Conservation (phyloP, 2,329 filamentous ascomycete species). For the Alternaria triticina region DNA sequence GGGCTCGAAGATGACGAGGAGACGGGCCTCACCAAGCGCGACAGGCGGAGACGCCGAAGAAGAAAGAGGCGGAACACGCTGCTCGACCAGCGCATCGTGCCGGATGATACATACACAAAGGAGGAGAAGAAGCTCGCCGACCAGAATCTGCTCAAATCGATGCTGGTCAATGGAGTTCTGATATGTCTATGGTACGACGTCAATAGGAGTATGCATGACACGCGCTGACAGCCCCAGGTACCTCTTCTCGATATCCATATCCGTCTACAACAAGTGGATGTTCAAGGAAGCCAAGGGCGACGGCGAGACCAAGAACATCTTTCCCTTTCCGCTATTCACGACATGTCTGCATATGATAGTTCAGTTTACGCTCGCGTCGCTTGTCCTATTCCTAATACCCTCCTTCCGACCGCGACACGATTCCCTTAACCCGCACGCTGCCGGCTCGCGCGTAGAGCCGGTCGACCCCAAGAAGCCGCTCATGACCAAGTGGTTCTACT, state of each 20-base stretch:
- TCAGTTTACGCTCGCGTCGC: conserved; percentile 79
- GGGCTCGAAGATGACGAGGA: conserved; percentile 85
- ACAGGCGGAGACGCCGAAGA: conserved; percentile 71
- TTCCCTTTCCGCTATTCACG: conserved; percentile 93
- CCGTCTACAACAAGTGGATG: conserved; percentile 99
- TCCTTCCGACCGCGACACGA: conserved; percentile 73
- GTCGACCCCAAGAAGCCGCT: conserved; percentile 60
- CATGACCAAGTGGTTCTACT: conserved; percentile 89
- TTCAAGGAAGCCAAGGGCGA: conserved; percentile 67
- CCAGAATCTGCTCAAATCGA: conserved; percentile 70
- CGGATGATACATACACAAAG: conserved; percentile 62
- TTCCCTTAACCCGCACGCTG: conserved; percentile 43
- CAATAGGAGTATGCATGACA: neutral
- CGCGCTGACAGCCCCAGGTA: conserved; percentile 54
- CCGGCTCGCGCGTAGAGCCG: conserved; percentile 37
- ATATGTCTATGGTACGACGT: conserved; percentile 76
- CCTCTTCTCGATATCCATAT: conserved; percentile 83
- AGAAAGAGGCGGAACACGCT: conserved; percentile 72
- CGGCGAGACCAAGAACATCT: conserved; percentile 62
- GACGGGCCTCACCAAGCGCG: conserved; percentile 78
- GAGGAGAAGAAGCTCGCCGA: conserved; percentile 80
- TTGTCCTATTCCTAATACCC: conserved; percentile 83
- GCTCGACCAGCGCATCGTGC: conserved; percentile 73
- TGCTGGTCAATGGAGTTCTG: conserved; percentile 77
- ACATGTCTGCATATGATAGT: conserved; percentile 94